A percentile compares a stretch with the other conserved stretches of the same genome.
phyloP scores from a whole-genome alignment of 2,329 filamentous ascomycete genomes.

The Fusarium brachygibbosum region DNA sequence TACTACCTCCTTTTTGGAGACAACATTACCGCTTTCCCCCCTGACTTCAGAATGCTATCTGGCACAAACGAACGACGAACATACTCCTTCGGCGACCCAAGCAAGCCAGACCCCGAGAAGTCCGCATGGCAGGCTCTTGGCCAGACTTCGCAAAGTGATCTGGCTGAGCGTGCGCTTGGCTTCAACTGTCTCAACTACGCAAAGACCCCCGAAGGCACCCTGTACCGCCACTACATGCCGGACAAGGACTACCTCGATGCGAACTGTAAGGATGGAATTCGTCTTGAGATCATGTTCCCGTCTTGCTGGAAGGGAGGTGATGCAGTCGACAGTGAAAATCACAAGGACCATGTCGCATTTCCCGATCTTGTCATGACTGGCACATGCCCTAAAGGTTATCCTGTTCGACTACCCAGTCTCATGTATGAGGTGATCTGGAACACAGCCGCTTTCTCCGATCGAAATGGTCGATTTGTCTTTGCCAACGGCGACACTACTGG shows the following conservation, averaged over 20 bases:
- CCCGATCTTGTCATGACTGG: conserved; percentile 82
- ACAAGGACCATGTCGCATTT: conserved; percentile 80
- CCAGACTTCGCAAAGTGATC: conserved; percentile 74
- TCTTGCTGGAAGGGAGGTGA: conserved; percentile 88
- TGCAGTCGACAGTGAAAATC: conserved; percentile 67
- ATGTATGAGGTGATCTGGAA: conserved; percentile 91
- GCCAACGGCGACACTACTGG: conserved; percentile 83
- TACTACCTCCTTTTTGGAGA: conserved; percentile 85
- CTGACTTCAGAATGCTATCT: conserved; percentile 84
- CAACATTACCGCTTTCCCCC: conserved; percentile 80
- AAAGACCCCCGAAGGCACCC: conserved; percentile 74
- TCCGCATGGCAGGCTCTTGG: conserved; percentile 76
- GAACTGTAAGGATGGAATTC: conserved; percentile 84
- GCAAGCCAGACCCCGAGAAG: conserved; percentile 73
- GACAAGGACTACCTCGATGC: conserved; percentile 83
- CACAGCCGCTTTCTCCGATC: conserved; percentile 73
- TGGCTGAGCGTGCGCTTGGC: conserved; percentile 85
- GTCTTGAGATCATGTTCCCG: conserved; percentile 88
- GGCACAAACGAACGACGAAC: conserved; percentile 77
- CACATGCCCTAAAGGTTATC: conserved; percentile 77
- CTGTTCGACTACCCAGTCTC: conserved; percentile 77
- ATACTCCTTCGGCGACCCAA: conserved; percentile 77
- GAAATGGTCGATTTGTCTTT: conserved; percentile 78
- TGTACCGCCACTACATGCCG: conserved; percentile 86
- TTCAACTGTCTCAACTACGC: conserved; percentile 96